Evolutionary conservation across 768 basidiomycete species (phyloP).

Genomic region (Amylocystis lapponica): DNA sequence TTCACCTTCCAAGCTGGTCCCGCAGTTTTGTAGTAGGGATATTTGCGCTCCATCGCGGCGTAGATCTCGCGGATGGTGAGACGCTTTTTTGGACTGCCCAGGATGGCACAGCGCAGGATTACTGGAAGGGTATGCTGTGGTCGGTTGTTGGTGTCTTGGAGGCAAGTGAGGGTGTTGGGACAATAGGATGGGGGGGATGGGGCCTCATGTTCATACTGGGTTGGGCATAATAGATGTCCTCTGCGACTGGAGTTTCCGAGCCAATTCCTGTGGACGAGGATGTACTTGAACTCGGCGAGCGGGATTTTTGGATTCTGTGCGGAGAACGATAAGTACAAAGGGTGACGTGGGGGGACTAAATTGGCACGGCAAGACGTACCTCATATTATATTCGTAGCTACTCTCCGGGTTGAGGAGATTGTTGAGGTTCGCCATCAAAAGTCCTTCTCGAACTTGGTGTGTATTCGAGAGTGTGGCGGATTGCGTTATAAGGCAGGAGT

Average conservation of each 20-base stretch:
- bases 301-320: constrained; percentile 10
- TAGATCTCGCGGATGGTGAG: constrained; percentile 84
- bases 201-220: constrained; percentile 18
- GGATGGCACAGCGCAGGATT: constrained; percentile 78
- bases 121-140: constrained; percentile 84
- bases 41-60: constrained; percentile 82
- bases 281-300: constrained; percentile 12
- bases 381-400: constrained; percentile 16
- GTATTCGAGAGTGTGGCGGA: no score
- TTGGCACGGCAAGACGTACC: constrained; percentile 8
- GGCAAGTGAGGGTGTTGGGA: constrained; percentile 70
- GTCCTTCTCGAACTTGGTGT: no score
- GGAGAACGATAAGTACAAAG: background rate
- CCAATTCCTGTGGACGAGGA: constrained; percentile 12
- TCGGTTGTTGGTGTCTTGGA: constrained; percentile 72
- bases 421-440: constrained; percentile 22
- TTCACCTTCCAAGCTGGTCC: constrained; percentile 82
- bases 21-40: constrained; percentile 73
- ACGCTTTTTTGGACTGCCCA: constrained; percentile 69
- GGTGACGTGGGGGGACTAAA: constrained; percentile 5
- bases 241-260: constrained; percentile 1
- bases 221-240: constrained; percentile 17
- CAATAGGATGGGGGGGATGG: constrained; percentile 58
- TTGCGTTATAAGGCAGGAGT: constrained; percentile 20
- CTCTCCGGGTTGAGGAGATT: constrained; percentile 23